phyloP scores from a whole-genome alignment of 768 basidiomycete species.

The Clitopilus hobsonii region DNA sequence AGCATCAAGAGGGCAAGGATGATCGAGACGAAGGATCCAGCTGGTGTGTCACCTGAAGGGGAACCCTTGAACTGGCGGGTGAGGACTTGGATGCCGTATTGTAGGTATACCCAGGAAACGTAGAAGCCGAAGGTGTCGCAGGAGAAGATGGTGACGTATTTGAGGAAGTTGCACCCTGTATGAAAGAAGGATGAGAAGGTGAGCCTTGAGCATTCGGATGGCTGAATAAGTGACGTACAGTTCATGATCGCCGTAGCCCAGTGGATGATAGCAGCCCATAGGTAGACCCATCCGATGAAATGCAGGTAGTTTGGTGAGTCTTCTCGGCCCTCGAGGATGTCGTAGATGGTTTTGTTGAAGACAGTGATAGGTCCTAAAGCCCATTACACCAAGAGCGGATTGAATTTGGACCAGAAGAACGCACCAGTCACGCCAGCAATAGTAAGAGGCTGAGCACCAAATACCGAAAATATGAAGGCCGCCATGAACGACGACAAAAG shows the following conservation, averaged over 20 bases:
- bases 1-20: conserved; percentile 80
- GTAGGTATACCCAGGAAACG: conserved; percentile 85
- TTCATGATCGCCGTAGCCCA: conserved; percentile 80
- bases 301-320: conserved; percentile 74
- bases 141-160: conserved; percentile 85
- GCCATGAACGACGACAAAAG: conserved; percentile 84
- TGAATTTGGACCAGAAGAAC: neutral
- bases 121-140: conserved; percentile 94
- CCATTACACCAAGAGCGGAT: conserved; percentile 1
- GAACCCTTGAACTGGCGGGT: conserved; percentile 57
- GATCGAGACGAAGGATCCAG: conserved; percentile 57
- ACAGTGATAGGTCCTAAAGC: conserved; percentile 94
- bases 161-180: conserved; percentile 76
- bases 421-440: conserved; percentile 88
- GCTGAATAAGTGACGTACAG: too few species aligned
- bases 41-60: conserved; percentile 18
- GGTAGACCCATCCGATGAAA: conserved; percentile 89
- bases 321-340: conserved; percentile 54
- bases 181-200: too few species aligned
- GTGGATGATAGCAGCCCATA: conserved; percentile 85
- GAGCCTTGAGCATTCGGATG: too few species aligned
- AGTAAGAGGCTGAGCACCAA: conserved; percentile 87
- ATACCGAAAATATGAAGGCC: conserved; percentile 79
- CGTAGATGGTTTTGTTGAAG: conserved; percentile 85
- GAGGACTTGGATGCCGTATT: conserved; percentile 84